Conservation (phyloP, 768 basidiomycete genomes). For the Boletus subparvulus region DNA sequence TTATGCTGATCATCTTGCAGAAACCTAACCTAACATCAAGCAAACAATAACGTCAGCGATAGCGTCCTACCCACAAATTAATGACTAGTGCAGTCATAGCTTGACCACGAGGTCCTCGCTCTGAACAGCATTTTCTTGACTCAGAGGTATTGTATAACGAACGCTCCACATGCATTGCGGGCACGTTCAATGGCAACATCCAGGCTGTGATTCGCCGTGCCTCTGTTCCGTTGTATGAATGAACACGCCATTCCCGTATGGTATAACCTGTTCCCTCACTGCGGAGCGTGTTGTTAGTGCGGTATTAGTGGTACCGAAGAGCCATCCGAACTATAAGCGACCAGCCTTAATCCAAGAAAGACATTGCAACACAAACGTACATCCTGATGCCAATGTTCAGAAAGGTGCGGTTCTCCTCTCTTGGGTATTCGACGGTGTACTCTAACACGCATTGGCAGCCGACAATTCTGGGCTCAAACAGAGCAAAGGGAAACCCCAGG, state of each 20-base stretch:
- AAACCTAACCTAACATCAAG: not conserved
- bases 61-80: not conserved
- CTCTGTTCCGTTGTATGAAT: not conserved
- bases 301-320: not conserved
- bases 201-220: not conserved
- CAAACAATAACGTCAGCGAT: constrained; percentile 5
- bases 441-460: constrained; percentile 9
- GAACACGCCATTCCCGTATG: not conserved
- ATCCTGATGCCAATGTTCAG: constrained; percentile 1
- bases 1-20: not conserved
- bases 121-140: not conserved
- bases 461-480: not conserved
- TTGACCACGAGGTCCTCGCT: not conserved
- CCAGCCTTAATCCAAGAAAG: not conserved
- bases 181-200: not conserved
- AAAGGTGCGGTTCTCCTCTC: constrained; percentile 2
- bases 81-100: not conserved
- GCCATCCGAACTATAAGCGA: constrained; percentile 11
- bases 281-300: constrained; percentile 9
- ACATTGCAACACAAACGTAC: not conserved
- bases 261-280: not conserved
- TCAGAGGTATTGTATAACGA: not conserved
- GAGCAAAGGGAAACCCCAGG: not conserved
- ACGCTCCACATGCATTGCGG: not conserved
- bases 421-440: not conserved